phyloP scores from a whole-genome alignment of 192 early-diverging fungal species.

The Globomyces pollinis-pini region DNA sequence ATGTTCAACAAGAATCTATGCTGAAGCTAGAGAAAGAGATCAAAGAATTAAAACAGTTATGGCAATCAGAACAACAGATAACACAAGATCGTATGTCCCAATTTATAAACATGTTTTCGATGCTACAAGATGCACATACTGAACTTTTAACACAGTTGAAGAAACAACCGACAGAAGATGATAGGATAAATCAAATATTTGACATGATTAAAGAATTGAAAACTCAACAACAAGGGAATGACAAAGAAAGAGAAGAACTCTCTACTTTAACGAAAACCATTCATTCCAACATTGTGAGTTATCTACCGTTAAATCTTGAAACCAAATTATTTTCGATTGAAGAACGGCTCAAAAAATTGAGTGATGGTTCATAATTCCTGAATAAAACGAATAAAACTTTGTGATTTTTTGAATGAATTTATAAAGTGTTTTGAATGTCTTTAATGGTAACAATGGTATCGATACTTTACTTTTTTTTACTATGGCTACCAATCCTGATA shows the following conservation, averaged over 20 bases:
- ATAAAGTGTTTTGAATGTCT: too few relatives aligned
- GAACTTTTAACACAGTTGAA: neutral
- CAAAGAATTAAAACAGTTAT: neutral
- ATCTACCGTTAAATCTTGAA: conserved; percentile 9
- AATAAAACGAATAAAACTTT: too few relatives aligned
- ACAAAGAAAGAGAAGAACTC: neutral
- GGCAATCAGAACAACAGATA: neutral
- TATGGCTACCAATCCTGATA: too few relatives aligned
- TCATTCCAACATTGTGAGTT: neutral
- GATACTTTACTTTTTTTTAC: too few relatives aligned
- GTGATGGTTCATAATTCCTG: too few relatives aligned
- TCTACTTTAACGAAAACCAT: neutral
- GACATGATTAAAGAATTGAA: neutral
- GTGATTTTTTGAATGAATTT: too few relatives aligned
- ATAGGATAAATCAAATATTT: neutral
- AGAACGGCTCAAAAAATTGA: too few relatives aligned
- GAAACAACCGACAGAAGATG: neutral
- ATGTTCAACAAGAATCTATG: neutral
- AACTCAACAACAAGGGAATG: too few relatives aligned
- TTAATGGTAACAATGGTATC: too few relatives aligned
- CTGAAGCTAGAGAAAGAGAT: neutral
- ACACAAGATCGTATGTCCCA: conserved; percentile 5
- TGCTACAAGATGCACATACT: conserved; percentile 7
- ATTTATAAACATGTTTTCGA: conserved; percentile 11
- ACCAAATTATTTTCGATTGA: conserved; percentile 7